These are phyloP conservation scores for Ustilago nuda DNA, from an alignment of 1,284 basidiomycete genomes.

Conservation along the genomic window DNA sequence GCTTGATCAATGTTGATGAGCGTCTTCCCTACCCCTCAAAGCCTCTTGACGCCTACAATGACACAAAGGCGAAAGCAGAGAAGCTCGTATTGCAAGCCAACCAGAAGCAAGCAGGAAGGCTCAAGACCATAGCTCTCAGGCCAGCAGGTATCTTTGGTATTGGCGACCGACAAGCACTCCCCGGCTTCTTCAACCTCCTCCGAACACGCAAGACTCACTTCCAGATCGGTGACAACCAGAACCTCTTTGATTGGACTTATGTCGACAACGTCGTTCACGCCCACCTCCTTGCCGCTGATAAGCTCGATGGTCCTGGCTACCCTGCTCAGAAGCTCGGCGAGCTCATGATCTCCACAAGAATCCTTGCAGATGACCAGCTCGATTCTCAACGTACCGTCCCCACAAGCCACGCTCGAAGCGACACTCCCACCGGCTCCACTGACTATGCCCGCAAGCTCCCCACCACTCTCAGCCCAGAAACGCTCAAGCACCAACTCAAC, in stretches of 20 bases:
- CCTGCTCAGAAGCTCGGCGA: slow-evolving; percentile 65
- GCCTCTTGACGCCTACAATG: slow-evolving; percentile 91
- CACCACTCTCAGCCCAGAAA: slow-evolving; percentile 70
- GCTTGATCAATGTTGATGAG: slow-evolving; percentile 90
- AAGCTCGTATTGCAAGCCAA: slow-evolving; percentile 86
- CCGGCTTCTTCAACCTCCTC: slow-evolving; percentile 83
- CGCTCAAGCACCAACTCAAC: slow-evolving; percentile 73
- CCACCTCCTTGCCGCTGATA: slow-evolving; percentile 92
- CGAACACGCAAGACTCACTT: slow-evolving; percentile 84
- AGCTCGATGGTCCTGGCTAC: slow-evolving; percentile 72
- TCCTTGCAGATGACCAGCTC: slow-evolving; percentile 50
- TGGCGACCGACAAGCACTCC: slow-evolving; percentile 88
- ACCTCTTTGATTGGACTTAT: slow-evolving; percentile 97
- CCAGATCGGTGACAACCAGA: slow-evolving; percentile 93
- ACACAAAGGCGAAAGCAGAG: slow-evolving; percentile 95
- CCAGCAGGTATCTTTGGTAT: slow-evolving; percentile 98
- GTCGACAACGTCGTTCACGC: slow-evolving; percentile 95
- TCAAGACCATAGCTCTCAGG: slow-evolving; percentile 88
- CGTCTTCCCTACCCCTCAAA: slow-evolving; percentile 80
- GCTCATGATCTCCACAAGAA: slow-evolving; percentile 36
- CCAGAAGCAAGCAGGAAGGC: slow-evolving; percentile 75
- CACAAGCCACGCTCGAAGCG: slow-evolving; percentile 55
- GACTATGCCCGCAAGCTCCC: slow-evolving; percentile 62
- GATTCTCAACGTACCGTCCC: slow-evolving; percentile 52
- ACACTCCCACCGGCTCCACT: slow-evolving; percentile 55